Evolutionary conservation across 73 alveolate species (phyloP).

Genomic region (Paraurostyla sp.): DNA sequence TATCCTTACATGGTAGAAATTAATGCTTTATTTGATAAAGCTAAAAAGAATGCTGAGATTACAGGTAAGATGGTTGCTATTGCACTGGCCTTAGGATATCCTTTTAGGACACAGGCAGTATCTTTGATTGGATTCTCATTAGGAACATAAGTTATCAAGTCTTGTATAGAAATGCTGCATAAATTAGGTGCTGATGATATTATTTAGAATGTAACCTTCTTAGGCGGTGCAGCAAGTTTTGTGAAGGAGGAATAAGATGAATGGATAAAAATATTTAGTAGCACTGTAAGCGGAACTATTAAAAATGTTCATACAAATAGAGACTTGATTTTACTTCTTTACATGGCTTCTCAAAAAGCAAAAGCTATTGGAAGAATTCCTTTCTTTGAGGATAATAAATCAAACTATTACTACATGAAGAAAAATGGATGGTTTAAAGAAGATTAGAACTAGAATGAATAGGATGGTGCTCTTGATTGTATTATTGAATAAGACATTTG

Average conservation of each 20-base stretch:
- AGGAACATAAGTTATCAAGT: conserved; percentile 40
- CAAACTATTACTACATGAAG: background rate
- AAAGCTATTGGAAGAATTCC: background rate
- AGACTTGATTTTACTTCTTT: background rate
- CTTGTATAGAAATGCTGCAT: background rate
- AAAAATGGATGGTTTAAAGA: background rate
- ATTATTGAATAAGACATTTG: too few species aligned
- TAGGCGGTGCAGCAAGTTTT: background rate
- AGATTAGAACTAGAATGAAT: background rate
- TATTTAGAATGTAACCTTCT: conserved; percentile 18
- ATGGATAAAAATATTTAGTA: background rate
- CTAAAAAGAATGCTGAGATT: conserved; percentile 19
- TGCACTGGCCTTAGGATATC: conserved; percentile 28
- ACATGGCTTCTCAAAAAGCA: background rate
- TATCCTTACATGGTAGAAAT: background rate
- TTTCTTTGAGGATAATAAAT: background rate
- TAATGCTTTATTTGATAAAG: background rate
- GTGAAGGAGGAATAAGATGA: background rate
- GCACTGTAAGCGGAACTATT: conserved; percentile 3
- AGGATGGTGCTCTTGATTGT: too few species aligned
- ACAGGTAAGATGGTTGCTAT: conserved; percentile 36
- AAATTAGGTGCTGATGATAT: background rate
- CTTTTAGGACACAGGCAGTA: background rate
- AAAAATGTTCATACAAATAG: background rate
- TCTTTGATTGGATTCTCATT: conserved; percentile 44